These are phyloP conservation scores for Suillus weaverae DNA, from an alignment of 768 basidiomycete genomes.

Conservation along the genomic window DNA sequence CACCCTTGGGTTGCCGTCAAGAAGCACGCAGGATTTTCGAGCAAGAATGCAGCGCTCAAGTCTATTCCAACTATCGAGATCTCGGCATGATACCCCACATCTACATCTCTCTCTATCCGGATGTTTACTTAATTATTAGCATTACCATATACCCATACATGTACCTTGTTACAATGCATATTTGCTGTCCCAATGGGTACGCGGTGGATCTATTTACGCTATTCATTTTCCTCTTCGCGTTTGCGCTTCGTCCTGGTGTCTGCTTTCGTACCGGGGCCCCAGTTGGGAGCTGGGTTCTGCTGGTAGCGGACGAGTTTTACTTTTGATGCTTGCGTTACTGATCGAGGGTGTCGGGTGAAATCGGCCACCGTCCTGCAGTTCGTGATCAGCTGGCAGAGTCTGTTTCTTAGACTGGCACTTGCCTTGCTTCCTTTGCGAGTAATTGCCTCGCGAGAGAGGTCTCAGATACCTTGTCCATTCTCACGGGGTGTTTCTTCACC, in stretches of 20 bases:
- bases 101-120: not conserved
- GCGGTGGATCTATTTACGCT: constrained; percentile 5
- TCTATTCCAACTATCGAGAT: constrained; percentile 30
- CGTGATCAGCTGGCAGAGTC: not conserved
- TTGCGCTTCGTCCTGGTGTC: constrained; percentile 37
- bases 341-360: constrained; percentile 72
- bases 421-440: constrained; percentile 71
- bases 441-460: constrained; percentile 70
- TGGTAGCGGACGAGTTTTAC: constrained; percentile 88
- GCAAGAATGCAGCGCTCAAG: constrained; percentile 25
- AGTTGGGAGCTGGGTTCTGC: constrained; percentile 85
- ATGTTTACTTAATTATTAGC: constrained; percentile 3
- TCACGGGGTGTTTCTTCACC: constrained; percentile 80
- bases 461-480: constrained; percentile 76
- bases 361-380: constrained; percentile 57
- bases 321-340: constrained; percentile 57
- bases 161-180: constrained; percentile 2
- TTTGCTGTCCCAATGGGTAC: not conserved
- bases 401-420: constrained; percentile 21
- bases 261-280: constrained; percentile 85
- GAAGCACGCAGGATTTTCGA: constrained; percentile 27
- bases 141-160: not conserved
- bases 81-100: constrained; percentile 19
- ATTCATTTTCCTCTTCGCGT: constrained; percentile 15
- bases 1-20: constrained; percentile 66